Evolutionary conservation across 345 rosid species (phyloP).

Genomic region (Rubroshorea leprosula): DNA sequence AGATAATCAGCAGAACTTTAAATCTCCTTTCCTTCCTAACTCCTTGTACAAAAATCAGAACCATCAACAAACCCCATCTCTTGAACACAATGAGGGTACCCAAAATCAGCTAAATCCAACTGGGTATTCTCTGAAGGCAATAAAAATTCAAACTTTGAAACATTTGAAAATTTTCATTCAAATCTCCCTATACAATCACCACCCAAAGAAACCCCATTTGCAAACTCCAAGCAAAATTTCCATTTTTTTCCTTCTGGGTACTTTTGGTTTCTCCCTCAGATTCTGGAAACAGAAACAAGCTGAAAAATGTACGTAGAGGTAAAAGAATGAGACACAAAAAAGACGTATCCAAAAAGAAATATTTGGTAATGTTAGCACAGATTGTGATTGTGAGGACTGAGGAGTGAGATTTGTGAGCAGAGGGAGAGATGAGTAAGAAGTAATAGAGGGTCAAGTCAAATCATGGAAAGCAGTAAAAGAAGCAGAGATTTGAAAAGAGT

Average conservation of each 20-base stretch:
- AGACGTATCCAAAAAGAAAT: background rate
- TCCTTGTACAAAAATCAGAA: constrained; percentile 11
- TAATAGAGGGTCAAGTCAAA: constrained; percentile 4
- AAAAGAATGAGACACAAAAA: background rate
- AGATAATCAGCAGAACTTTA: constrained; percentile 9
- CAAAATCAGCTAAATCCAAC: constrained; percentile 15
- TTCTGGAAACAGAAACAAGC: background rate
- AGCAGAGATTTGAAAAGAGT: constrained; percentile 9
- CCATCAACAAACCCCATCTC: constrained; percentile 14
- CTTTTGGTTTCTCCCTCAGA: background rate
- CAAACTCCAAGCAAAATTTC: constrained; percentile 19
- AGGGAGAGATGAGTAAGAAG: constrained; percentile 10
- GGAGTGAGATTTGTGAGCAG: background rate
- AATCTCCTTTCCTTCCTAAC: constrained; percentile 11
- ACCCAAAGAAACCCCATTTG: constrained; percentile 4
- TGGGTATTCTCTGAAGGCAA: constrained; percentile 21
- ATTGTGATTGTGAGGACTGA: no score
- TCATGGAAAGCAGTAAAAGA: background rate
- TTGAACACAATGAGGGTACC: constrained; percentile 11
- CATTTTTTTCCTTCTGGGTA: constrained; percentile 5
- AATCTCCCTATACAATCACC: constrained; percentile 10
- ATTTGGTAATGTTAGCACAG: background rate
- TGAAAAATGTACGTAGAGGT: background rate
- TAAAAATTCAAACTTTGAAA: constrained; percentile 17
- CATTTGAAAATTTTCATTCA: constrained; percentile 17